Conservation (phyloP, 108 stramenopile genomes). For the Fistulifera pelliculosa region DNA sequence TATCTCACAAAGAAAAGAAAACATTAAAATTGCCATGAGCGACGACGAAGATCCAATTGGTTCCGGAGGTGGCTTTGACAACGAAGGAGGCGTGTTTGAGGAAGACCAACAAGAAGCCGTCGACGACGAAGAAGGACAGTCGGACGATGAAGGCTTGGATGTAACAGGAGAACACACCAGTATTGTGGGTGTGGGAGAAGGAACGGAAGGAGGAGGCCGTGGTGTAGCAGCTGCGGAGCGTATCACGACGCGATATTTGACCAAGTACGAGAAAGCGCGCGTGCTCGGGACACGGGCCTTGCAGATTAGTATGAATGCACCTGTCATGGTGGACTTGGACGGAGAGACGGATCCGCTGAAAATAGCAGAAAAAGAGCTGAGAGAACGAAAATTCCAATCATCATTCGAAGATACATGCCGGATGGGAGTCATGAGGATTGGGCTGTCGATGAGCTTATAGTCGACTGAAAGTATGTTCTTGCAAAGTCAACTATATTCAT, state of each 20-base stretch:
- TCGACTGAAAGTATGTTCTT: slow-evolving; percentile 44
- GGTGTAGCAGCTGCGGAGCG: slow-evolving; percentile 33
- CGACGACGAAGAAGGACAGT: slow-evolving; percentile 26
- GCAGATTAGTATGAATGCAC: slow-evolving; percentile 98
- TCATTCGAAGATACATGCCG: slow-evolving; percentile 94
- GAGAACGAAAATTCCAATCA: slow-evolving; percentile 97
- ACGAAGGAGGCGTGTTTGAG: slow-evolving; percentile 58
- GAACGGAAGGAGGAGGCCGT: slow-evolving; percentile 21
- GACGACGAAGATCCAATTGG: slow-evolving; percentile 83
- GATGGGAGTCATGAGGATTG: slow-evolving; percentile 99
- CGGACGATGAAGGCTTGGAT: slow-evolving; percentile 45
- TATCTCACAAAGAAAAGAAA: no score
- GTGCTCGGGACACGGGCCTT: slow-evolving; percentile 98
- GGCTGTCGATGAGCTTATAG: slow-evolving; percentile 93
- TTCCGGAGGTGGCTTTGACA: slow-evolving; percentile 61
- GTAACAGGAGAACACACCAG: slow-evolving; percentile 60
- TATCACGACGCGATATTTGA: slow-evolving; percentile 89
- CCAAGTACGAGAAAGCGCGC: slow-evolving; percentile 97
- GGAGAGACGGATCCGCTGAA: slow-evolving; percentile 97
- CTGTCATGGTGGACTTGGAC: slow-evolving; percentile 97
- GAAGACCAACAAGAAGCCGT: slow-evolving; percentile 35
- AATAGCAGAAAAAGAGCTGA: slow-evolving; percentile 97
- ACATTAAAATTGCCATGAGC: slow-evolving; percentile 31
- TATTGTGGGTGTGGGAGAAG: slow-evolving; percentile 34
- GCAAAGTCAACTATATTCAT: no score